Percentiles rank a stretch among this genome's conserved stretches.
Evolutionary conservation across 2,329 filamentous ascomycete genomes (phyloP).

Genomic region (Fusarium sp.): DNA sequence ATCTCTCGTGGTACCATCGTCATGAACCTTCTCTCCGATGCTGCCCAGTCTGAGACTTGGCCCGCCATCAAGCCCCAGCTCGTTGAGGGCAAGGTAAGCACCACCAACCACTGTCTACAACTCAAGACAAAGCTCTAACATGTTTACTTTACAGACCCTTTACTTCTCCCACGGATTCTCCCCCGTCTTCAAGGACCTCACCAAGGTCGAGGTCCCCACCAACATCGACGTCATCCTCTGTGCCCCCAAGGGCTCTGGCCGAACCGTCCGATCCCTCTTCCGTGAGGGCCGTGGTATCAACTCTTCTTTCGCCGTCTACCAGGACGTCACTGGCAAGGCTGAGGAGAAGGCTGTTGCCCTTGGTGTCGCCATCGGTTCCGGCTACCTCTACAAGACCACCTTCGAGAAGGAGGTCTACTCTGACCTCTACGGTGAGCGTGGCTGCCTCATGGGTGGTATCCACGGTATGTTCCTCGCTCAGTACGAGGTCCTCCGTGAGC

Average conservation of each 20-base stretch:
- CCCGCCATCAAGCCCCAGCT: slow-evolving; percentile 97
- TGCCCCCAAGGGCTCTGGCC: slow-evolving; percentile 98
- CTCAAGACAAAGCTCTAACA: slow-evolving; percentile 39
- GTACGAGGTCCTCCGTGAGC: slow-evolving; percentile 99
- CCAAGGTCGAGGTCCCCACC: slow-evolving; percentile 95
- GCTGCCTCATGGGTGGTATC: slow-evolving; percentile 99
- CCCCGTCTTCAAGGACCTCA: slow-evolving; percentile 99
- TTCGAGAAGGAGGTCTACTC: slow-evolving; percentile 99
- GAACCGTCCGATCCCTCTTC: slow-evolving; percentile 98
- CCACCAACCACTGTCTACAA: neutral
- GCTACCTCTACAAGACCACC: slow-evolving; percentile 99
- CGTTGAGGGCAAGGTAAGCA: slow-evolving; percentile 93
- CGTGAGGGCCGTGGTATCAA: slow-evolving; percentile 99
- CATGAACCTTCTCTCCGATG: slow-evolving; percentile 99
- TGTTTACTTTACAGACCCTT: slow-evolving; percentile 75
- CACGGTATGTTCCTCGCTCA: slow-evolving; percentile 99
- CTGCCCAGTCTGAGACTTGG: slow-evolving; percentile 99
- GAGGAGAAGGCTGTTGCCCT: slow-evolving; percentile 98
- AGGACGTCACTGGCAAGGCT: slow-evolving; percentile 97
- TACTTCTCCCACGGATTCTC: slow-evolving; percentile 99
- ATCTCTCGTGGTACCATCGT: slow-evolving; percentile 93
- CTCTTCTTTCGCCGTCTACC: slow-evolving; percentile 97
- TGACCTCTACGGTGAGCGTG: slow-evolving; percentile 99
- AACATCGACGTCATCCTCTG: slow-evolving; percentile 99
- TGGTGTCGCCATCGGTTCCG: slow-evolving; percentile 95